phyloP scores from a whole-genome alignment of 768 basidiomycete species.

The Lentinula detonsa region DNA sequence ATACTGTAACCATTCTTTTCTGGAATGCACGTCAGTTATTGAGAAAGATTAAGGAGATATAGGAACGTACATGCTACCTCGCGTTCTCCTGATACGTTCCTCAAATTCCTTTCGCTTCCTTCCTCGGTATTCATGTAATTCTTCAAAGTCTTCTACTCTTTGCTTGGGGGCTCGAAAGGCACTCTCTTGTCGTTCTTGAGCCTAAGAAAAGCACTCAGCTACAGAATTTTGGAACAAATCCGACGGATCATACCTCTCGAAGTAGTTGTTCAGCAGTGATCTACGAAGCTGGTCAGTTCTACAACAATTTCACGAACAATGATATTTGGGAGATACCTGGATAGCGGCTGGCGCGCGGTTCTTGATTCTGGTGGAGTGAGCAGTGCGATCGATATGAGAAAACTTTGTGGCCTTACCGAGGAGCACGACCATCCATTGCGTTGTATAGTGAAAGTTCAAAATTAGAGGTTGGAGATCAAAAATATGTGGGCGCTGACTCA shows the following conservation, averaged over 20 bases:
- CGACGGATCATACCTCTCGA: slow-evolving; percentile 60
- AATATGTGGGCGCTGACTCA: not conserved
- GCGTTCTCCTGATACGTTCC: slow-evolving; percentile 74
- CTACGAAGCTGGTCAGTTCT: slow-evolving; percentile 33
- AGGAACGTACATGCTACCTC: slow-evolving; percentile 61
- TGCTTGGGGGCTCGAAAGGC: slow-evolving; percentile 90
- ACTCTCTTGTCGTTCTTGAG: slow-evolving; percentile 95
- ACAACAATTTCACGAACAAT: not conserved
- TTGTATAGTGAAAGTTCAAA: not conserved
- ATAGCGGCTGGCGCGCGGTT: slow-evolving; percentile 94
- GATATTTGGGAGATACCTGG: slow-evolving; percentile 47
- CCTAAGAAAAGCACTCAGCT: slow-evolving; percentile 35
- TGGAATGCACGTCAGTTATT: slow-evolving; percentile 19
- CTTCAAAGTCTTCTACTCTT: slow-evolving; percentile 94
- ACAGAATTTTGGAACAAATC: not conserved
- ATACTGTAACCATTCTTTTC: slow-evolving; percentile 85
- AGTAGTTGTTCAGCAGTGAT: slow-evolving; percentile 98
- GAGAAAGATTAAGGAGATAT: too few species aligned
- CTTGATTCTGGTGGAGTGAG: slow-evolving; percentile 59
- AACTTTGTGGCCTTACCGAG: slow-evolving; percentile 39
- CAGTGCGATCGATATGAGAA: not conserved
- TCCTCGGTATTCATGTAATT: slow-evolving; percentile 84
- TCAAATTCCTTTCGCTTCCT: slow-evolving; percentile 93
- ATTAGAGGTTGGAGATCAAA: not conserved
- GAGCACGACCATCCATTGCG: slow-evolving; percentile 74